phyloP scores from a whole-genome alignment of 1,284 basidiomycete species.

The Cutaneotrichosporon sp. region DNA sequence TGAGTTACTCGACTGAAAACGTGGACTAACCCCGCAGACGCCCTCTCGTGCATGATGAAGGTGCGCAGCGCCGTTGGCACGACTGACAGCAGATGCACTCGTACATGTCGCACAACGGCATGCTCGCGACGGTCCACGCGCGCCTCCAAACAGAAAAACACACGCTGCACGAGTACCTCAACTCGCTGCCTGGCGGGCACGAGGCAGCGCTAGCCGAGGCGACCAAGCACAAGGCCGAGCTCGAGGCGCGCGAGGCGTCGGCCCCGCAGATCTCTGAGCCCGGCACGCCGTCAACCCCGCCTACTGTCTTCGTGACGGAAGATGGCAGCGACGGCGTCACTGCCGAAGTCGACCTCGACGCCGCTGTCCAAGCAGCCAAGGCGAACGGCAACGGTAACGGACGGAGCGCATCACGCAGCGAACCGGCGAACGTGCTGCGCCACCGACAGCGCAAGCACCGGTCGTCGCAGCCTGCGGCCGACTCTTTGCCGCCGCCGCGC shows the following conservation, averaged over 20 bases:
- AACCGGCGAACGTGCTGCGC: background rate
- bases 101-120: conserved; percentile 84
- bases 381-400: background rate
- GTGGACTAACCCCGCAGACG: conserved; percentile 24
- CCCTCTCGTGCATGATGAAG: conserved; percentile 47
- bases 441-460: background rate
- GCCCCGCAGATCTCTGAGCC: conserved; percentile 29
- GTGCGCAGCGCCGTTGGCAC: conserved; percentile 18
- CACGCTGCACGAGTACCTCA: conserved; percentile 33
- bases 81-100: conserved; percentile 62
- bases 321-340: background rate
- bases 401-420: background rate
- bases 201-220: conserved; percentile 39
- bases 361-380: background rate
- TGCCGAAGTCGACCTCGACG: background rate
- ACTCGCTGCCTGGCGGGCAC: conserved; percentile 33
- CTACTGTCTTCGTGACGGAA: conserved; percentile 56
- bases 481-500: conserved; percentile 32
- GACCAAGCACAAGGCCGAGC: conserved; percentile 20
- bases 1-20: conserved; percentile 20
- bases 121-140: conserved; percentile 58
- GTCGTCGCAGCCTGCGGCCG: conserved; percentile 21
- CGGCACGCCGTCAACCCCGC: conserved; percentile 54
- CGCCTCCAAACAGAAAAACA: conserved; percentile 35
- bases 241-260: conserved; percentile 36